These are phyloP conservation scores for Phytophthora fragariae DNA, from an alignment of 352 stramenopile species.

Conservation along the genomic window DNA sequence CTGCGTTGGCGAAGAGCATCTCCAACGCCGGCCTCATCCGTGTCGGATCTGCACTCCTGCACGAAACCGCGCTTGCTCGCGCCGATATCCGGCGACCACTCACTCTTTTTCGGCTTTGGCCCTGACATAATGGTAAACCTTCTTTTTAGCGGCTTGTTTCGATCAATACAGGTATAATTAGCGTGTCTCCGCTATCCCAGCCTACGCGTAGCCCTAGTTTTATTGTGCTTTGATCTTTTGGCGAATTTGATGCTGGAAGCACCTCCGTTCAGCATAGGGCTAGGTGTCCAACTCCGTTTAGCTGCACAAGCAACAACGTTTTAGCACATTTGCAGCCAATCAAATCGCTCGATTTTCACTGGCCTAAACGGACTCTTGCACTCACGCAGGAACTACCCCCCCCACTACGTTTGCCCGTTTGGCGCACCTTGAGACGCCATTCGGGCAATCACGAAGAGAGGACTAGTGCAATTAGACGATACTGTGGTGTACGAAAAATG, in stretches of 20 bases:
- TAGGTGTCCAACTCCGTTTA: neutral
- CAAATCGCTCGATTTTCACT: neutral
- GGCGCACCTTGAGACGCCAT: neutral
- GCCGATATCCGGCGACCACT: too few relatives aligned
- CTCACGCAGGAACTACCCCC: neutral
- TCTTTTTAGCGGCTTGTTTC: too few relatives aligned
- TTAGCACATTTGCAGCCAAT: neutral
- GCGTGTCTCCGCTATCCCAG: too few relatives aligned
- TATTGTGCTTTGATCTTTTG: neutral
- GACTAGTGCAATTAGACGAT: neutral
- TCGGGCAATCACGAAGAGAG: neutral
- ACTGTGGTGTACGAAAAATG: neutral
- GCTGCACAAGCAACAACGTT: neutral
- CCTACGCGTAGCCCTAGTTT: too few relatives aligned
- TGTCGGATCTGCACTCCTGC: too few relatives aligned
- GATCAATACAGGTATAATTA: too few relatives aligned
- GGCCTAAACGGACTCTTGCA: neutral
- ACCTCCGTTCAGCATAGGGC: neutral
- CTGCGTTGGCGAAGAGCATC: too few relatives aligned
- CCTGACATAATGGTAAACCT: too few relatives aligned
- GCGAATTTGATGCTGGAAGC: neutral
- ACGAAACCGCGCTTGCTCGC: too few relatives aligned
- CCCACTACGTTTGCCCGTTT: neutral
- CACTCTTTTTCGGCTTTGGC: too few relatives aligned
- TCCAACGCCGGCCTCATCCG: too few relatives aligned